phyloP scores from a whole-genome alignment of 768 basidiomycete genomes.

The Boletus sp. region DNA sequence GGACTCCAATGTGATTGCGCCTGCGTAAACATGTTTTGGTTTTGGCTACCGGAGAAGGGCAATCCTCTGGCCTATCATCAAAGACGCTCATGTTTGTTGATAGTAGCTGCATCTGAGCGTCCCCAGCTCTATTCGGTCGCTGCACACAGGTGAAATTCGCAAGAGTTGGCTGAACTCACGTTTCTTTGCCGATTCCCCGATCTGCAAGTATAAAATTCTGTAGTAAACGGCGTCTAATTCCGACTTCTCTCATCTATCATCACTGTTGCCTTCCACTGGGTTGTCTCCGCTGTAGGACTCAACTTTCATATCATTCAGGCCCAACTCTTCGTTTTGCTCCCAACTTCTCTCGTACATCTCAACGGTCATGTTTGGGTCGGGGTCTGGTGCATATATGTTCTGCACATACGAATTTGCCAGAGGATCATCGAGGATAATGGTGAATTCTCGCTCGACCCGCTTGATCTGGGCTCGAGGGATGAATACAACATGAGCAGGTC shows the following conservation, averaged over 20 bases:
- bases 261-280: background rate
- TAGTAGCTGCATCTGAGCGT: background rate
- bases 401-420: slow-evolving; percentile 95
- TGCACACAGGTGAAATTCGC: background rate
- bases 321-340: slow-evolving; percentile 94
- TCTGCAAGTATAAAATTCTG: background rate
- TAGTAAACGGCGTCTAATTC: background rate
- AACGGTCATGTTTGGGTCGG: slow-evolving; percentile 89
- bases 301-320: slow-evolving; percentile 86
- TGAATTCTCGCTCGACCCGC: slow-evolving; percentile 76
- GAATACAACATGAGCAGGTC: background rate
- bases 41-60: background rate
- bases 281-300: slow-evolving; percentile 39
- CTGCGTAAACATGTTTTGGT: background rate
- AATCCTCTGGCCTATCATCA: background rate
- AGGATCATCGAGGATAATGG: slow-evolving; percentile 92
- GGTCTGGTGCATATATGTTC: slow-evolving; percentile 95
- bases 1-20: background rate
- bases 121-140: too few relatives aligned
- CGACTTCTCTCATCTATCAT: background rate
- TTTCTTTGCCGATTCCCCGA: background rate
- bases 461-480: slow-evolving; percentile 54
- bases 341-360: slow-evolving; percentile 81
- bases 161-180: background rate
- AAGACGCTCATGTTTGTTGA: background rate